Evolutionary conservation across 768 basidiomycete genomes (phyloP).

Genomic region (Cystobasidiopsis lactophilus): DNA sequence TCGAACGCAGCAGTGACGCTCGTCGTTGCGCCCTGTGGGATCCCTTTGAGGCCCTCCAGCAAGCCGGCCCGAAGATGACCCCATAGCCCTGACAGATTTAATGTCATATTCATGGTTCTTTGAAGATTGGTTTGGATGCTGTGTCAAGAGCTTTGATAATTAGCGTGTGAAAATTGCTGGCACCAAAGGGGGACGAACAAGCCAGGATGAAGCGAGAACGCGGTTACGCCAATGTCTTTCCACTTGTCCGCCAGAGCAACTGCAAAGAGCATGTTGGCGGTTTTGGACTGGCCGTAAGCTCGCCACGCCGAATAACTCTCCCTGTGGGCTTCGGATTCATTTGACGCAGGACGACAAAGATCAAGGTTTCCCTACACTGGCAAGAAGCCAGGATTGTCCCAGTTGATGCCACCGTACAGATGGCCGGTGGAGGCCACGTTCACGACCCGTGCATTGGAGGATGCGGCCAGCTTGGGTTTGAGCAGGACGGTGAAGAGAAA

Average conservation of each 20-base stretch:
- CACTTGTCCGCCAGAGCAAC: background rate
- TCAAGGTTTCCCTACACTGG: background rate
- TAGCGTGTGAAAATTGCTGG: background rate
- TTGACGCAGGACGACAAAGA: no score
- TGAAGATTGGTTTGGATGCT: background rate
- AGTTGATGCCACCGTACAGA: background rate
- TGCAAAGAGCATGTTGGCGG: conserved; percentile 12
- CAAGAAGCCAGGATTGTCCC: background rate
- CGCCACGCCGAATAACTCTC: background rate
- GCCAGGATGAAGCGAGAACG: conserved; percentile 9
- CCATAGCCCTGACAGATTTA: background rate
- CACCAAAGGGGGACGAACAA: background rate
- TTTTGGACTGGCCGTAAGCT: conserved; percentile 7
- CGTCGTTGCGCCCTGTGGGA: background rate
- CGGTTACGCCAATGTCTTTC: background rate
- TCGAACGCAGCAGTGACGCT: background rate
- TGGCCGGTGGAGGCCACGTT: conserved; percentile 6
- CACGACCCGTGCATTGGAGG: background rate
- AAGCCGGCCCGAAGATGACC: background rate
- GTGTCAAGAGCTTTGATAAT: background rate
- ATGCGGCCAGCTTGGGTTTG: background rate
- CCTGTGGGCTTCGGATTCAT: background rate
- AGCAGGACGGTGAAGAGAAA: conserved; percentile 13
- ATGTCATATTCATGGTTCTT: background rate
- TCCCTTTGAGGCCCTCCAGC: background rate